These are phyloP conservation scores for Trichoderma pleuroti DNA, from an alignment of 2,329 filamentous ascomycete species.

Conservation along the genomic window DNA sequence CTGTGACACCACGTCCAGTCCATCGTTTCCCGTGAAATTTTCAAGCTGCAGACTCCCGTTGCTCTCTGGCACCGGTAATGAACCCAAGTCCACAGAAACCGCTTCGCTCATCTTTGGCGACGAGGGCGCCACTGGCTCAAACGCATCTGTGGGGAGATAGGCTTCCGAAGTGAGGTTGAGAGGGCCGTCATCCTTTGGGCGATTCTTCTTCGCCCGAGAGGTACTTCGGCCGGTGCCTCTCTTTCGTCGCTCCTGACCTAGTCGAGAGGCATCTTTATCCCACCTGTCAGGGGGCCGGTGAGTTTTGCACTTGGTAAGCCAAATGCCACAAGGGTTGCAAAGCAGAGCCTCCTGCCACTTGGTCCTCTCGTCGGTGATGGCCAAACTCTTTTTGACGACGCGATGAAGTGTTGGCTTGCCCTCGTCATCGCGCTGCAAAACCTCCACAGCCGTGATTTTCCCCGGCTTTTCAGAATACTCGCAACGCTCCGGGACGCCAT, in stretches of 20 bases:
- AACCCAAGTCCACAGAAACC: neutral
- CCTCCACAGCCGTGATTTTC: slow-evolving; percentile 69
- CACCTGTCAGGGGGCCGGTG: slow-evolving; percentile 83
- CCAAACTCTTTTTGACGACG: slow-evolving; percentile 72
- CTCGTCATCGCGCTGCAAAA: slow-evolving; percentile 59
- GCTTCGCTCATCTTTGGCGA: slow-evolving; percentile 29
- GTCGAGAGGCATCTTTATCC: slow-evolving; percentile 60
- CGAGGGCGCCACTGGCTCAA: slow-evolving; percentile 44
- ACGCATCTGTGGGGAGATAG: slow-evolving; percentile 51
- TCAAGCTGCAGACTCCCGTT: neutral
- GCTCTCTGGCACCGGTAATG: neutral
- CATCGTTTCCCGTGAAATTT: neutral
- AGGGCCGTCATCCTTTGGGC: slow-evolving; percentile 46
- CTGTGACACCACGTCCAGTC: slow-evolving; percentile 25
- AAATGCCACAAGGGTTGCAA: slow-evolving; percentile 95
- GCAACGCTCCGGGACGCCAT: slow-evolving; percentile 63
- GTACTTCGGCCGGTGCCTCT: slow-evolving; percentile 41
- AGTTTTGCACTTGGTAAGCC: slow-evolving; percentile 81
- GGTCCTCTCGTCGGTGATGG: slow-evolving; percentile 58
- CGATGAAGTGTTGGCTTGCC: slow-evolving; percentile 65
- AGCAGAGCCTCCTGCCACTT: slow-evolving; percentile 69
- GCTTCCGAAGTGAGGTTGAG: slow-evolving; percentile 51
- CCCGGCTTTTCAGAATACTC: slow-evolving; percentile 71
- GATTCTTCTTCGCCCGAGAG: slow-evolving; percentile 46
- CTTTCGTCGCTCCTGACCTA: slow-evolving; percentile 51